A percentile compares a stretch with the other conserved stretches of the same genome.
phyloP scores from a whole-genome alignment of 371 early-diverging fungal species.

The Apophysomyces trapeziformis region DNA sequence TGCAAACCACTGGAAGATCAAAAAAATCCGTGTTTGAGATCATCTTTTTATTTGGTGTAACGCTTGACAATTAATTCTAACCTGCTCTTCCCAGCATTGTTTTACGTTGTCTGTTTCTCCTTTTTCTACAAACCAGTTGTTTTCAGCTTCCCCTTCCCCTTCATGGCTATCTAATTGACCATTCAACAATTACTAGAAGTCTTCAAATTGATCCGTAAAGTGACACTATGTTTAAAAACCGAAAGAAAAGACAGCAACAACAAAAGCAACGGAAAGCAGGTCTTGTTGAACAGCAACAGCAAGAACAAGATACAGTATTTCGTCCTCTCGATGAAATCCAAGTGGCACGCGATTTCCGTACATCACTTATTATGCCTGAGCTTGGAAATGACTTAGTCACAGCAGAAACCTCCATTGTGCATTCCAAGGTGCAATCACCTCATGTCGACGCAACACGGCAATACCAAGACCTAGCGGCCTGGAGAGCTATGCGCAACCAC shows the following conservation, averaged over 20 bases:
- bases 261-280: constrained; percentile 15
- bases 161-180: background rate
- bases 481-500: constrained; percentile 35
- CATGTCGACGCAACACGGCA: constrained; percentile 21
- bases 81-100: background rate
- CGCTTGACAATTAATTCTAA: background rate
- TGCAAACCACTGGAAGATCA: too few relatives aligned
- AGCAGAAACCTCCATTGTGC: background rate
- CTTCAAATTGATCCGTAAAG: background rate
- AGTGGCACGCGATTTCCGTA: constrained; percentile 44
- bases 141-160: background rate
- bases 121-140: background rate
- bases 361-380: constrained; percentile 49
- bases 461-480: constrained; percentile 35
- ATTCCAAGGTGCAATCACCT: background rate
- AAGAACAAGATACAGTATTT: constrained; percentile 12
- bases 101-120: constrained; percentile 1
- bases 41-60: constrained; percentile 2
- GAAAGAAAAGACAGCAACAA: constrained; percentile 24
- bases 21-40: background rate
- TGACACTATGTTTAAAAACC: constrained; percentile 22
- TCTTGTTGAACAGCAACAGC: constrained; percentile 7
- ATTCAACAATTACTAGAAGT: background rate
- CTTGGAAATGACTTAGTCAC: constrained; percentile 24
- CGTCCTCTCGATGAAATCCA: constrained; percentile 42